Evolutionary conservation across 129 eudicot species (phyloP), one percentile per base, ranked within the genome.

Genomic region (Chrysanthemum makinoi): DNA sequence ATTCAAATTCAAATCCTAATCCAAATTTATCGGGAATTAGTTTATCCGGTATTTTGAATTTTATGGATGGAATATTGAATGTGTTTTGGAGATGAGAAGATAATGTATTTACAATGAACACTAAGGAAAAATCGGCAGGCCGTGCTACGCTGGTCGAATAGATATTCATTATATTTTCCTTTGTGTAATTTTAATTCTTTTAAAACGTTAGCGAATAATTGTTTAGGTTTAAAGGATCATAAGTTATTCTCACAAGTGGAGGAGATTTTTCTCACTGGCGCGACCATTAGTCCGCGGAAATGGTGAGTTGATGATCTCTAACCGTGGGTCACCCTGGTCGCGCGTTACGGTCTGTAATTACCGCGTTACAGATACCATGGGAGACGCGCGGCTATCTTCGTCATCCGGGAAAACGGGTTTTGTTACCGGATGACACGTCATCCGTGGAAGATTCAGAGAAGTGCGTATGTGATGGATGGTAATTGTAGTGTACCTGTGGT

Each of bases 321-420:
- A 89, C 72, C 86, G 95, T 70, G 85, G 83, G n/a, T 92, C 96
- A 5, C 96, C 96, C 98, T 15, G 89, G 91, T 73, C 87, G 96
- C 6, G 98, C 98, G 7, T 71, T 92, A 69, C 85, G 80, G 70
- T 83, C 96, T 26, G 96, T 92, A 35, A 92, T 92, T 3, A 71
- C 86, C 2, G 98, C 96, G 3, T 57, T 92, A 46, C 98, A 91
- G 55, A 83, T 82, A 56, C n/a, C n/a, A 89, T 70, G 56, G 75
- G 51, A 2, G 80, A 80, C 39, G 72, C 63, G 15, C 67, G 75
- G 65, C 2, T 51, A 22, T 70, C 75, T 0, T 20, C 30, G 77
- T 50, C 51, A 16, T 26, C 59, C 77, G 70, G 51, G 17, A 30
- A 74, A 70, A 8, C 18, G 78, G 58, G 71, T 63, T n/a, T 24